These are phyloP conservation scores for Perkinsus marinus DNA, from an alignment of 169 alveolate genomes.

Conservation along the genomic window DNA sequence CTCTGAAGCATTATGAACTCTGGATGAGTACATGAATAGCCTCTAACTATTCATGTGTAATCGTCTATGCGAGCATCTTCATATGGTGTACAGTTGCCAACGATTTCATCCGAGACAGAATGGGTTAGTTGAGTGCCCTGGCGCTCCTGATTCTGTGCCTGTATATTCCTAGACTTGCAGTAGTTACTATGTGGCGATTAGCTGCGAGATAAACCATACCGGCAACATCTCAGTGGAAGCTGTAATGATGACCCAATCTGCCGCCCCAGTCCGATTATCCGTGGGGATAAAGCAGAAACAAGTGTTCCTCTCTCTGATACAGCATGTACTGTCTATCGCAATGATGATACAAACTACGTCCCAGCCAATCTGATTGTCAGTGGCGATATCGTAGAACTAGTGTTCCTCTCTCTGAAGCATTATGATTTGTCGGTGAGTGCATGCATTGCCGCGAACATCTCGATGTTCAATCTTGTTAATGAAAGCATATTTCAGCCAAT, in stretches of 20 bases:
- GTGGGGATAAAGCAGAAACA: not conserved
- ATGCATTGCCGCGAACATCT: too few relatives aligned
- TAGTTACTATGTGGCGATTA: not conserved
- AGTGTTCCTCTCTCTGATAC: not conserved
- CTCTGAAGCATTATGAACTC: not conserved
- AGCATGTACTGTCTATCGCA: not conserved
- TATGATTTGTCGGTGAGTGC: not conserved
- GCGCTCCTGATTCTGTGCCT: not conserved
- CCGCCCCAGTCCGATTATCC: not conserved
- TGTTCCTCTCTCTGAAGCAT: not conserved
- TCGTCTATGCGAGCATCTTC: not conserved
- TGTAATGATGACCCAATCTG: not conserved
- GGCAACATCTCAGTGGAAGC: not conserved
- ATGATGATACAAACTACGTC: not conserved
- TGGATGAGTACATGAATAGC: not conserved
- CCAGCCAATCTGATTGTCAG: not conserved
- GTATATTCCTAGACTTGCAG: not conserved
- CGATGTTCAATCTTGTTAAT: too few relatives aligned
- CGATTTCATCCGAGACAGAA: not conserved
- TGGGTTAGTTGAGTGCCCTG: not conserved
- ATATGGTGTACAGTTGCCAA: not conserved
- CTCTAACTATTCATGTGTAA: not conserved
- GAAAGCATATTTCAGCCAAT: too few relatives aligned
- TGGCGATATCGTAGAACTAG: not conserved
- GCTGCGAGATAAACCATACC: not conserved